Conservation (phyloP, 352 stramenopile species). For the Phytopythium boreale region DNA sequence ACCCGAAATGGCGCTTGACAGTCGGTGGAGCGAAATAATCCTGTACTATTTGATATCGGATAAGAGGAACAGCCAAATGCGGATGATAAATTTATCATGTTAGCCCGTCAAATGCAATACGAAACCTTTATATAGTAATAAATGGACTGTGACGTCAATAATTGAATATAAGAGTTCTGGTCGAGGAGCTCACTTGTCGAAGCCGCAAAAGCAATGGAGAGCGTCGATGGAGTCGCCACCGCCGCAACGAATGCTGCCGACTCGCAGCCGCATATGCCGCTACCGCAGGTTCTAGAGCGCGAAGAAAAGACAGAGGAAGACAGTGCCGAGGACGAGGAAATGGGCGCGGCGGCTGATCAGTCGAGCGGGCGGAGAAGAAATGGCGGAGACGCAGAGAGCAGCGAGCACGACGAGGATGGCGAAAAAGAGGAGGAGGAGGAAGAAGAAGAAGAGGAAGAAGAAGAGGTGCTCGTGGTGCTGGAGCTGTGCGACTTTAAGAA, state of each 20-base stretch:
- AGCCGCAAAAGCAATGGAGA: background rate
- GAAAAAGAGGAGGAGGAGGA: conserved; percentile 20
- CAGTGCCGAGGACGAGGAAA: background rate
- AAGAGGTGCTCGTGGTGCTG: conserved; percentile 69
- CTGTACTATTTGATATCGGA: background rate
- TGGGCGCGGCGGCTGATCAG: background rate
- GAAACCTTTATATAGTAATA: background rate
- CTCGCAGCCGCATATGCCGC: background rate
- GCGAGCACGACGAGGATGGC: conserved; percentile 6
- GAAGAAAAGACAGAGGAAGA: conserved; percentile 1
- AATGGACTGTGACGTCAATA: background rate
- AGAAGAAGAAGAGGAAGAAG: conserved; percentile 56
- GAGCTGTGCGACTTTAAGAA: conserved; percentile 82
- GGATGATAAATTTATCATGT: background rate
- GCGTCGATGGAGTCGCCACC: background rate
- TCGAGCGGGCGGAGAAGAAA: conserved; percentile 1
- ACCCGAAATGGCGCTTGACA: background rate
- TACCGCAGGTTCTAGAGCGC: background rate
- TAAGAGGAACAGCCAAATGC: background rate
- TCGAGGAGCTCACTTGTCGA: background rate
- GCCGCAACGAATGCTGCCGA: background rate
- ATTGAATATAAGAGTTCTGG: background rate
- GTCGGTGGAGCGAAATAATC: conserved; percentile 3
- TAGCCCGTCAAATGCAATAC: background rate
- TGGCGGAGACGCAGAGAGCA: background rate